These are phyloP conservation scores for Boletus bicolor DNA, from an alignment of 768 basidiomycete genomes.

Conservation along the genomic window DNA sequence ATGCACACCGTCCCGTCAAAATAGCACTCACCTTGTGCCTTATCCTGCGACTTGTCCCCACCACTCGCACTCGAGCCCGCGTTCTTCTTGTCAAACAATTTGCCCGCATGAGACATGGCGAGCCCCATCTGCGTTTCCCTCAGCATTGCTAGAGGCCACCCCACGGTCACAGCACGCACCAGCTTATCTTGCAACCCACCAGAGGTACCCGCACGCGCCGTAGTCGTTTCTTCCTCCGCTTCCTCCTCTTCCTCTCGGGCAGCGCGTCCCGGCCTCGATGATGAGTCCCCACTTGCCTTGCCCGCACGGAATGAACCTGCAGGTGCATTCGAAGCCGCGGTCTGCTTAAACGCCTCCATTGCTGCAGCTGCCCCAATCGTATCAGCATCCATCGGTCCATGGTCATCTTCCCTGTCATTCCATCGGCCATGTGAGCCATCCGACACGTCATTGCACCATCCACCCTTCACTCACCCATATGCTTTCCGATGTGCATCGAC, in stretches of 20 bases:
- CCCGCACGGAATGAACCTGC: slow-evolving; percentile 17
- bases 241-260: background rate
- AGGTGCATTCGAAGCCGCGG: slow-evolving; percentile 17
- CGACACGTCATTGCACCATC: background rate
- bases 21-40: slow-evolving; percentile 25
- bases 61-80: slow-evolving; percentile 11
- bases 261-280: slow-evolving; percentile 1
- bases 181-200: slow-evolving; percentile 31
- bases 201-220: slow-evolving; percentile 1
- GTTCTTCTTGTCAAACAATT: slow-evolving; percentile 33
- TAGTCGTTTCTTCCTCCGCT: slow-evolving; percentile 6
- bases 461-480: slow-evolving; percentile 25
- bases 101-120: slow-evolving; percentile 33
- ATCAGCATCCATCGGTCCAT: slow-evolving; percentile 27
- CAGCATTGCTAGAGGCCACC: background rate
- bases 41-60: slow-evolving; percentile 15
- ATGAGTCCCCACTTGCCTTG: background rate
- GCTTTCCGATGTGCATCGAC: slow-evolving; percentile 30
- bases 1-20: background rate
- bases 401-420: slow-evolving; percentile 13
- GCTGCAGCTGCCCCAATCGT: slow-evolving; percentile 30
- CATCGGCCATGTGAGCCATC: background rate
- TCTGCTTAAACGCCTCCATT: slow-evolving; percentile 31
- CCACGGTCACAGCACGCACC: slow-evolving; percentile 13
- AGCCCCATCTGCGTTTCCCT: slow-evolving; percentile 19